Evolutionary conservation across 2,329 filamentous ascomycete genomes (phyloP).

Genomic region (Talaromyces pinophilus): DNA sequence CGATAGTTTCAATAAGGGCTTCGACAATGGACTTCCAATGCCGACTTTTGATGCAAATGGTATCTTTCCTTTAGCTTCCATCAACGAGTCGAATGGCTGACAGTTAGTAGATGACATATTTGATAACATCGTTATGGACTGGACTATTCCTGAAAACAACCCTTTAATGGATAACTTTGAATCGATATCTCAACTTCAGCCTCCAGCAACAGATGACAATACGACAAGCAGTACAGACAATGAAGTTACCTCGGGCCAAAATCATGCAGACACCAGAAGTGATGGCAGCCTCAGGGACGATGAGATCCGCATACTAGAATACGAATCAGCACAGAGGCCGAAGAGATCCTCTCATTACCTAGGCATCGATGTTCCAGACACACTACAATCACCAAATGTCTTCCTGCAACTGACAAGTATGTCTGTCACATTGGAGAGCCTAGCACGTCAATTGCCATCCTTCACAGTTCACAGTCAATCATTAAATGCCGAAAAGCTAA

Average conservation of each 20-base stretch:
- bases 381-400: conserved; percentile 14
- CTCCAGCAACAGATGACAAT: not conserved
- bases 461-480: conserved; percentile 6
- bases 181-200: conserved; percentile 7
- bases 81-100: not conserved
- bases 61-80: not conserved
- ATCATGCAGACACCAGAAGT: not conserved
- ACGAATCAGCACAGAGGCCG: conserved; percentile 16
- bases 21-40: not conserved
- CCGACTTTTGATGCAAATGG: conserved; percentile 2
- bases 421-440: conserved; percentile 9
- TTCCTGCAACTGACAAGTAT: conserved; percentile 18
- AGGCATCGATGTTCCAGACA: conserved; percentile 8
- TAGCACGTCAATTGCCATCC: conserved; percentile 5
- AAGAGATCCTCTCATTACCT: conserved; percentile 7
- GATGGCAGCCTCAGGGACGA: not conserved
- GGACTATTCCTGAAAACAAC: conserved; percentile 8
- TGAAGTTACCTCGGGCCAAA: not conserved
- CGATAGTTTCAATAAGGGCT: not conserved
- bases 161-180: conserved; percentile 4
- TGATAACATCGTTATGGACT: conserved; percentile 15
- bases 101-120: conserved; percentile 15
- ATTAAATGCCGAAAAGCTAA: not conserved
- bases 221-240: not conserved
- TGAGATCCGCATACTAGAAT: conserved; percentile 5